phyloP scores from a whole-genome alignment of 768 basidiomycete species.

The Nidularia pulvinata region DNA sequence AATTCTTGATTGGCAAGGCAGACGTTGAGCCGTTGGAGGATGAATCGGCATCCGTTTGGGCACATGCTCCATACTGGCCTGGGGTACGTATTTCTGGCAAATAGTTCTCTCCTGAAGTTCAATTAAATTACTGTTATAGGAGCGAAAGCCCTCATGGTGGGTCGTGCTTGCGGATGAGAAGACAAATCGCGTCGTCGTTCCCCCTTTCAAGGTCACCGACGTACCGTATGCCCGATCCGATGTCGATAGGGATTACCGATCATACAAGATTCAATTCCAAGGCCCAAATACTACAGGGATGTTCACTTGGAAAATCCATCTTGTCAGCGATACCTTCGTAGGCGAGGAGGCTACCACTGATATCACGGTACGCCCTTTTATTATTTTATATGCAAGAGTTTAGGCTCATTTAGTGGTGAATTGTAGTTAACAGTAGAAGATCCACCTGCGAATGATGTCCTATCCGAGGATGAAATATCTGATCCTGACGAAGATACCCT shows the following conservation, averaged over 20 bases:
- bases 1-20: constrained; percentile 63
- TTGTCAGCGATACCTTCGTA: constrained; percentile 88
- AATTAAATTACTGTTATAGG: constrained; percentile 33
- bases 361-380: constrained; percentile 57
- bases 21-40: constrained; percentile 61
- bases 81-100: constrained; percentile 39
- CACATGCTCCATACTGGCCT: constrained; percentile 96
- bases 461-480: constrained; percentile 90
- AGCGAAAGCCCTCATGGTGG: constrained; percentile 94
- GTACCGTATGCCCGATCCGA: constrained; percentile 62
- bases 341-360: constrained; percentile 76
- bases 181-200: constrained; percentile 81
- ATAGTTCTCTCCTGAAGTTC: background rate
- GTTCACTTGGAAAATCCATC: constrained; percentile 87
- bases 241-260: constrained; percentile 62
- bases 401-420: background rate
- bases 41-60: constrained; percentile 49
- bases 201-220: constrained; percentile 80
- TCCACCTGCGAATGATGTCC: constrained; percentile 56
- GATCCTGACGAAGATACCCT: constrained; percentile 97
- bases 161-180: constrained; percentile 88
- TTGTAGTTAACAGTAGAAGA: constrained; percentile 84
- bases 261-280: constrained; percentile 94
- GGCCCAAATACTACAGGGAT: constrained; percentile 83
- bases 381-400: background rate